These are phyloP conservation scores for Periglandula ipomoeae DNA, from an alignment of 2,329 filamentous ascomycete species.

Conservation along the genomic window DNA sequence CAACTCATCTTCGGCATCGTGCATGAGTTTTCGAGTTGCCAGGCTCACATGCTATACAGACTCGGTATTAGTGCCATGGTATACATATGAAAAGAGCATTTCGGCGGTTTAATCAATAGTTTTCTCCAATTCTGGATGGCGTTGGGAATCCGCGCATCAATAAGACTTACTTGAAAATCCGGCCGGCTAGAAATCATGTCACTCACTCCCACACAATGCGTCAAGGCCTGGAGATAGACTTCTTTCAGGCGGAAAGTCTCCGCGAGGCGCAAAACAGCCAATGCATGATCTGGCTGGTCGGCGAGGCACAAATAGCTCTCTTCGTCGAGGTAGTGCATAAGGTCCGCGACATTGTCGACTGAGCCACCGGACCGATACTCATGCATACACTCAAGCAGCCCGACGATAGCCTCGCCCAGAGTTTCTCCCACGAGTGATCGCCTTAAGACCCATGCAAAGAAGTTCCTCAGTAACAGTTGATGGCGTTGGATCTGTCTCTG, in stretches of 20 bases:
- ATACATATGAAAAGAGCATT: not conserved
- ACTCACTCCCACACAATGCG: constrained; percentile 72
- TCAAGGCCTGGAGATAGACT: constrained; percentile 66
- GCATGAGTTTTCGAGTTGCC: constrained; percentile 56
- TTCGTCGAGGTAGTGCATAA: constrained; percentile 49
- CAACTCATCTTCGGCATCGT: constrained; percentile 54
- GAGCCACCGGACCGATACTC: constrained; percentile 52
- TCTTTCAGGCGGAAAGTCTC: constrained; percentile 54
- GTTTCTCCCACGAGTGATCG: constrained; percentile 58
- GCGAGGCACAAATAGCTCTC: constrained; percentile 62
- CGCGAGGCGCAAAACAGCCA: constrained; percentile 58
- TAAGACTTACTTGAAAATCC: constrained; percentile 50
- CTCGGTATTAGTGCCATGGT: not conserved
- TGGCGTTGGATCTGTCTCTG: constrained; percentile 49
- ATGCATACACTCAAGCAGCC: constrained; percentile 56
- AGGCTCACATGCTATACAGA: constrained; percentile 34
- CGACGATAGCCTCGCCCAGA: constrained; percentile 54
- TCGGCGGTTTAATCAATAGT: too few relatives aligned
- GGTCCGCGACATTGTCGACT: constrained; percentile 44
- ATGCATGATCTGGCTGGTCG: constrained; percentile 56
- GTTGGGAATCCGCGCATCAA: too few relatives aligned
- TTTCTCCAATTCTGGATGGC: too few relatives aligned
- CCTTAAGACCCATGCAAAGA: constrained; percentile 61
- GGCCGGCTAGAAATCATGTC: constrained; percentile 45
- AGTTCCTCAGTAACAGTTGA: constrained; percentile 63